A percentile compares a stretch with the other conserved stretches of the same genome.
Conservation (phyloP, 2,329 filamentous ascomycete genomes). For the Fusarium torreyae region DNA sequence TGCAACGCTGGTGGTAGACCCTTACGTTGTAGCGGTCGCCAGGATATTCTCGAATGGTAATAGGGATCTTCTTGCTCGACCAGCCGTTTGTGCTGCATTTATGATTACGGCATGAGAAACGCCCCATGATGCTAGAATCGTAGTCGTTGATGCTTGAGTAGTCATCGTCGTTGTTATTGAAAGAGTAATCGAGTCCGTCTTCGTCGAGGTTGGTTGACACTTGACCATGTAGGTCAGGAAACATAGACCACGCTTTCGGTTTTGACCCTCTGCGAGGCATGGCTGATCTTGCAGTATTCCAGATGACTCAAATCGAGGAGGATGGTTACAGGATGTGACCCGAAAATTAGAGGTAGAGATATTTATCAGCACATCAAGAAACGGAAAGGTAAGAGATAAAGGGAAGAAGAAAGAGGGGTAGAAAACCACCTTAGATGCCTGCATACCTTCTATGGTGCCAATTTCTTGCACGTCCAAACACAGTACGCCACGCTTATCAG, state of each 20-base stretch:
- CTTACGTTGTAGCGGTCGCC: constrained; percentile 53
- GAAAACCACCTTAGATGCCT: neutral
- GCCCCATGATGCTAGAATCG: constrained; percentile 53
- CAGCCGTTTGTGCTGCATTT: constrained; percentile 46
- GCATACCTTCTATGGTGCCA: neutral
- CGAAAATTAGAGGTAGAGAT: too few species aligned
- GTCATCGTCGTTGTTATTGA: constrained; percentile 44
- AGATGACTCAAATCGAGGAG: neutral
- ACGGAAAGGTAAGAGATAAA: neutral
- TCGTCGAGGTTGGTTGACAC: constrained; percentile 33
- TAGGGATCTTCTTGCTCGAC: constrained; percentile 54
- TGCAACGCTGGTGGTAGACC: constrained; percentile 58
- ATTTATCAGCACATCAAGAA: too few species aligned
- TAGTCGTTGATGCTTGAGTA: constrained; percentile 34
- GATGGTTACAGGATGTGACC: too few species aligned
- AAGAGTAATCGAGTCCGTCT: constrained; percentile 38
- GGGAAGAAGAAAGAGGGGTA: neutral
- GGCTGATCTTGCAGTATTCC: too few species aligned
- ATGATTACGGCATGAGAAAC: constrained; percentile 52
- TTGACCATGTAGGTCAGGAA: constrained; percentile 30
- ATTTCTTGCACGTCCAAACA: neutral
- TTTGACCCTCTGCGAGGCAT: constrained; percentile 5
- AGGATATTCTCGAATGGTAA: constrained; percentile 54
- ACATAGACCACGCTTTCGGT: constrained; percentile 39
- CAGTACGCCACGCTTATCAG: neutral